Base-by-base conservation (phyloP, 75 land plant genomes). In the Selaginella tamariscina region DNA sequence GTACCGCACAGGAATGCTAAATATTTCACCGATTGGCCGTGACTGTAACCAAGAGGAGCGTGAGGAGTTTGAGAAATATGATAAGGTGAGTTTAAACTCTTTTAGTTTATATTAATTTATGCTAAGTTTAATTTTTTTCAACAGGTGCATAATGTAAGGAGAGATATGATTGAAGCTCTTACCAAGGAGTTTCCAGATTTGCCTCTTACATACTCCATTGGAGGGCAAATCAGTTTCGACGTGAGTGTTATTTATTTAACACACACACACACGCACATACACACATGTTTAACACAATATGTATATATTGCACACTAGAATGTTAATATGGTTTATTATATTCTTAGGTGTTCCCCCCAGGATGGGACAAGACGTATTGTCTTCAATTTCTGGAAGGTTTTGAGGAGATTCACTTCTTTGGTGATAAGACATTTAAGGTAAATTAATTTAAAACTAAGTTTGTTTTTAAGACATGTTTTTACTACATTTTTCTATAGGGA, bases 291-390 rank as follows among this genome's bases (percentile, higher is more conserved):
- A n/a, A n/a, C n/a, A n/a, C n/a, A n/a, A n/a, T n/a, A n/a, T n/a
- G n/a, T n/a, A n/a, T n/a, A n/a, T n/a, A n/a, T n/a, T 5, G 49
- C 49, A 39, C 49, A 39, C 49, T 39, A 5, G 49, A 15, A 39
- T 39, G 5, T 15, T 39, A 39, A 39, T 5, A 5, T 39, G n/a
- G n/a, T 39, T 15, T 39, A 39, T 39, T 5, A 15, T 39, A 5
- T 39, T 39, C 78, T 33, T 71, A 91, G 98, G 98, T 93, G 29
- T 93, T 93, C 44, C 98, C 98, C 26, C 77, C 72, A 67, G 98
- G 98, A 30, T 93, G 98, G 98, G 98, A 93, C 71, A 93, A 93
- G 70, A 93, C 95, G 32, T 93, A 86, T 69, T 93, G 98, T 74
- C 82, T 93, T 72, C 82, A 78, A 71, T 93, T 83, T 75, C 79